Conservation (phyloP, 2,329 filamentous ascomycete species). For the Calonectria pteridis region DNA sequence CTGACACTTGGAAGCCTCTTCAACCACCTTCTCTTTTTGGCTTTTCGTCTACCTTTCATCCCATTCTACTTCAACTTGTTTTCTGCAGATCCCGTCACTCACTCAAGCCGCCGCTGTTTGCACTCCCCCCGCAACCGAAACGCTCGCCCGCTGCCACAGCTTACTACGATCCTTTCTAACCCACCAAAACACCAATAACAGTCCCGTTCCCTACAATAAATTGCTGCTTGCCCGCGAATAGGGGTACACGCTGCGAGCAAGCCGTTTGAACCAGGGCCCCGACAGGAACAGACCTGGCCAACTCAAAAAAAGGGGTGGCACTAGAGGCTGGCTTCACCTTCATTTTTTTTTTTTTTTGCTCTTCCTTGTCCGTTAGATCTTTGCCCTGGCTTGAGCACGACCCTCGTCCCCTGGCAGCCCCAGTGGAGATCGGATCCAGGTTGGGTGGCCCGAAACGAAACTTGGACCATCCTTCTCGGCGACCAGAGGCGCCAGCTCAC, state of each 20-base stretch:
- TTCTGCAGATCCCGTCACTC: slow-evolving; percentile 8
- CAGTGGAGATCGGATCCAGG: slow-evolving; percentile 32
- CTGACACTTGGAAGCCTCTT: not conserved
- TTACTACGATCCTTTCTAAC: slow-evolving; percentile 1
- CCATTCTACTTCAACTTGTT: not conserved
- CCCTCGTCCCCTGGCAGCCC: slow-evolving; percentile 7
- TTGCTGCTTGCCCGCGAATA: not conserved
- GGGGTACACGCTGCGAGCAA: not conserved
- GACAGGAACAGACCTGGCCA: not conserved
- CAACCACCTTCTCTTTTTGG: slow-evolving; percentile 10
- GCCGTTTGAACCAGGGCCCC: slow-evolving; percentile 10
- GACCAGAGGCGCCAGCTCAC: slow-evolving; percentile 18
- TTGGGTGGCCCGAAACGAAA: slow-evolving; percentile 40
- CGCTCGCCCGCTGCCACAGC: slow-evolving; percentile 5
- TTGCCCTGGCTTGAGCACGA: slow-evolving; percentile 10
- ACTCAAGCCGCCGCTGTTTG: not conserved
- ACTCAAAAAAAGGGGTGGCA: slow-evolving; percentile 13
- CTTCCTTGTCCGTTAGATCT: slow-evolving; percentile 20
- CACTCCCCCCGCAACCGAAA: not conserved
- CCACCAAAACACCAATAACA: not conserved
- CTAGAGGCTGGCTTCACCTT: slow-evolving; percentile 9
- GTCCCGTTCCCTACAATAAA: slow-evolving; percentile 1
- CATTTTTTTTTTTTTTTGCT: not conserved
- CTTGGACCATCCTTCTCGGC: slow-evolving; percentile 36
- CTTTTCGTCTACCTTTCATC: not conserved